phyloP scores from a whole-genome alignment of 2,329 filamentous ascomycete genomes.

The Colletotrichum kahawae region DNA sequence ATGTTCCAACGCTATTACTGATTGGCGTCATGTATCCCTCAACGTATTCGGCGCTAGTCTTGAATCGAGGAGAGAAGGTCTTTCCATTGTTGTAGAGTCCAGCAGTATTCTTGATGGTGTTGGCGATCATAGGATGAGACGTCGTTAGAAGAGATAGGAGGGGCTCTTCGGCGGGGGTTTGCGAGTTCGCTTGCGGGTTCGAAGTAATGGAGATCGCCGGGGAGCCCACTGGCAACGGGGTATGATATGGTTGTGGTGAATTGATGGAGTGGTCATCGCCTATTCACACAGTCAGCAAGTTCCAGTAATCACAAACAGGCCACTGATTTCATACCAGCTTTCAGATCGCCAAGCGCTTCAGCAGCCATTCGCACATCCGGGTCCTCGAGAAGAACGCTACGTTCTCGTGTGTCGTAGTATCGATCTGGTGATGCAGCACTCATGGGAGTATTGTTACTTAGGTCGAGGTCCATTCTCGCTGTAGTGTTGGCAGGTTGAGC shows the following conservation, averaged over 20 bases:
- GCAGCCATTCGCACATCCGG: conserved; percentile 74
- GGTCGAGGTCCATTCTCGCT: conserved; percentile 54
- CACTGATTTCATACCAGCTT: conserved; percentile 64
- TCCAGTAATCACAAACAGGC: neutral
- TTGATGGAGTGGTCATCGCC: conserved; percentile 66
- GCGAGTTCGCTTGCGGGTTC: conserved; percentile 37
- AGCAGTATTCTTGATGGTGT: conserved; percentile 82
- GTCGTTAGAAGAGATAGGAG: conserved; percentile 86
- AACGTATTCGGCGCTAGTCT: conserved; percentile 88
- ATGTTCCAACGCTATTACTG: conserved; percentile 83
- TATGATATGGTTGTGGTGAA: conserved; percentile 58
- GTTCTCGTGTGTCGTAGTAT: conserved; percentile 48
- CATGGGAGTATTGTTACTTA: conserved; percentile 41
- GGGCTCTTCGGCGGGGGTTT: conserved; percentile 71
- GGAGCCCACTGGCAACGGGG: conserved; percentile 41
- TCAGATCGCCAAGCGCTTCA: conserved; percentile 76
- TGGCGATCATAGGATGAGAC: conserved; percentile 84
- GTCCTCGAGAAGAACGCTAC: conserved; percentile 66
- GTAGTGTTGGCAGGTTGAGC: conserved; percentile 49
- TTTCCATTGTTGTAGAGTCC: conserved; percentile 88
- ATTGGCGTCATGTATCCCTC: conserved; percentile 88
- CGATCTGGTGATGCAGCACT: conserved; percentile 52
- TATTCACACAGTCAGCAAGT: neutral
- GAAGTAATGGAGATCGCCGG: conserved; percentile 38
- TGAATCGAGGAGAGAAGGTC: conserved; percentile 87